Evolutionary conservation across 2,329 filamentous ascomycete genomes (phyloP).

Genomic region (Lachnellula hyalina): DNA sequence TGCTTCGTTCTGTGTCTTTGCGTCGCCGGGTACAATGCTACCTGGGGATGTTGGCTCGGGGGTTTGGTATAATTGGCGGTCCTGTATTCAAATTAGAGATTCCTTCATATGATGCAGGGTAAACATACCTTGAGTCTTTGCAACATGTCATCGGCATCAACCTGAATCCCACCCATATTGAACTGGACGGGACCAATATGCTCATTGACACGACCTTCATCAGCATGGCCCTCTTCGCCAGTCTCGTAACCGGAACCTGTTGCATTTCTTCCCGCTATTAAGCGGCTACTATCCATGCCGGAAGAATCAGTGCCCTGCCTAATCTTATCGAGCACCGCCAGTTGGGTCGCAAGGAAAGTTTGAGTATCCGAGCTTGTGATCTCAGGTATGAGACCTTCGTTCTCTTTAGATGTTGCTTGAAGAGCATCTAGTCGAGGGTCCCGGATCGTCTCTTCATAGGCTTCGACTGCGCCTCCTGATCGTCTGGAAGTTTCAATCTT

Average conservation of each 20-base stretch:
- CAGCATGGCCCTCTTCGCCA: conserved; percentile 18
- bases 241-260: conserved; percentile 16
- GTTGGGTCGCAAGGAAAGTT: conserved; percentile 68
- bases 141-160: conserved; percentile 90
- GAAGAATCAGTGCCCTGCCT: conserved; percentile 50
- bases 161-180: conserved; percentile 96
- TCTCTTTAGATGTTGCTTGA: conserved; percentile 46
- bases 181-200: conserved; percentile 95
- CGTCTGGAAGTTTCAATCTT: conserved; percentile 17
- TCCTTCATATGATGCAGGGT: background rate
- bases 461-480: conserved; percentile 56
- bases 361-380: conserved; percentile 70
- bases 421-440: conserved; percentile 64
- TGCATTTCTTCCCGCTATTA: conserved; percentile 19
- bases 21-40: conserved; percentile 29
- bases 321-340: conserved; percentile 65
- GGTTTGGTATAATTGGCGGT: conserved; percentile 30
- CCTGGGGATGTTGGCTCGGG: conserved; percentile 30
- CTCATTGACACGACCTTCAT: conserved; percentile 41
- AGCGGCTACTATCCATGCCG: conserved; percentile 26
- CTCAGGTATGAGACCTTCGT: conserved; percentile 37
- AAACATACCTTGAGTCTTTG: conserved; percentile 70
- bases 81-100: conserved; percentile 17
- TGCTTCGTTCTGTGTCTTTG: conserved; percentile 53
- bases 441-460: conserved; percentile 75